Percentiles rank a stretch among this genome's conserved stretches.
Conservation (phyloP, 495 filamentous ascomycete species). For the Beverwykella pulmonaria region DNA sequence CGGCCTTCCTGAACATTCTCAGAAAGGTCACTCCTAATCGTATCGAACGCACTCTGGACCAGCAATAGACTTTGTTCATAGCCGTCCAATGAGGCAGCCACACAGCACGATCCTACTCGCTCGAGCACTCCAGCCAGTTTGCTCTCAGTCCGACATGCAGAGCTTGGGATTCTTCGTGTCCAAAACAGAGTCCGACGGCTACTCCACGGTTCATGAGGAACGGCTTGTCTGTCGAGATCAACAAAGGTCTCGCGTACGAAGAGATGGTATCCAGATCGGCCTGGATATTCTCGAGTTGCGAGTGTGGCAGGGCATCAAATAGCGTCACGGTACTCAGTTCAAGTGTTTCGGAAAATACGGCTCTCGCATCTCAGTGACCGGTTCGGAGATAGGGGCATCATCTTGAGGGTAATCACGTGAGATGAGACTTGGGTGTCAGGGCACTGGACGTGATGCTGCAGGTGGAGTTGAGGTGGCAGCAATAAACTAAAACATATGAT, state of each 20-base stretch:
- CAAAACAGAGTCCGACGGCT: slow-evolving; percentile 1
- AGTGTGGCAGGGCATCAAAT: slow-evolving; percentile 35
- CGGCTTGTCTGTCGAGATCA: slow-evolving; percentile 13
- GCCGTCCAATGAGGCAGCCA: slow-evolving; percentile 31
- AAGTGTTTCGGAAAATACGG: slow-evolving; percentile 23
- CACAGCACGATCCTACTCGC: slow-evolving; percentile 20
- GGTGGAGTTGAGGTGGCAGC: neutral
- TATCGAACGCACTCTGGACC: slow-evolving; percentile 11
- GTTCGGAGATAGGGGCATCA: slow-evolving; percentile 8
- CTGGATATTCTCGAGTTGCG: slow-evolving; percentile 7
- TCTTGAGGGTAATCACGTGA: slow-evolving; percentile 27
- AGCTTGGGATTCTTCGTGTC: neutral
- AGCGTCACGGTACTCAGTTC: slow-evolving; percentile 30
- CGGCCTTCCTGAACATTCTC: neutral
- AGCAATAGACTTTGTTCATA: slow-evolving; percentile 30
- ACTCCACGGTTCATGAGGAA: slow-evolving; percentile 27
- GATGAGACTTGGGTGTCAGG: neutral
- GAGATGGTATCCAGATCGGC: slow-evolving; percentile 3
- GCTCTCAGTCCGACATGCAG: slow-evolving; percentile 21
- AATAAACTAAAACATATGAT: neutral
- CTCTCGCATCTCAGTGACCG: slow-evolving; percentile 20
- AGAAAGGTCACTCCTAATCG: neutral
- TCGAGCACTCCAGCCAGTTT: slow-evolving; percentile 20
- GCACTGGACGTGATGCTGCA: too few relatives aligned
- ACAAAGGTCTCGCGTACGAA: slow-evolving; percentile 6